Evolutionary conservation across 164 flowering plant genomes (phyloP).

Genomic region (Santalum album): DNA sequence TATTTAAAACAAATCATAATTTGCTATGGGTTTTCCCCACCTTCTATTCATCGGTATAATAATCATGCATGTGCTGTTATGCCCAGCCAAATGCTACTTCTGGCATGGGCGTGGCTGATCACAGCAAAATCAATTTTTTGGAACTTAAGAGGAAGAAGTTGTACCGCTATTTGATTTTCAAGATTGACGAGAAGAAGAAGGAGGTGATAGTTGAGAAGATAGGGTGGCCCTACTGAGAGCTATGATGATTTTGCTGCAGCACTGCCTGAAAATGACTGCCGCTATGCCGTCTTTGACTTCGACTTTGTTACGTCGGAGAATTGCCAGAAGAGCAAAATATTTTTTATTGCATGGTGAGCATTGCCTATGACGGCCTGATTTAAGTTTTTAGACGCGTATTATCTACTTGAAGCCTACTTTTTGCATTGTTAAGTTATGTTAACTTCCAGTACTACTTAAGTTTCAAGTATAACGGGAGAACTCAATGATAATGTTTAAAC

Average conservation of each 20-base stretch:
- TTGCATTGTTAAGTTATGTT: too few species aligned
- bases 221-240: constrained; percentile 43
- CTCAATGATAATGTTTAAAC: too few species aligned
- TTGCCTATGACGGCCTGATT: not conserved
- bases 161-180: constrained; percentile 46
- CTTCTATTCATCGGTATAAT: not conserved
- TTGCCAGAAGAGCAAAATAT: constrained; percentile 52
- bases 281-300: constrained; percentile 51
- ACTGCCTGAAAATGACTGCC: constrained; percentile 48
- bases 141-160: constrained; percentile 47
- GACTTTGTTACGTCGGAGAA: constrained; percentile 57
- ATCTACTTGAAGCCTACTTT: too few species aligned
- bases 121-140: constrained; percentile 33
- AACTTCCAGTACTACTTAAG: too few species aligned
- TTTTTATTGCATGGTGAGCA: constrained; percentile 47
- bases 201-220: constrained; percentile 50
- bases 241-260: constrained; percentile 41
- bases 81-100: constrained; percentile 43
- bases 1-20: too few species aligned
- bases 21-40: too few species aligned
- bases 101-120: constrained; percentile 51
- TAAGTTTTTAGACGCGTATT: not conserved
- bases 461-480: too few species aligned
- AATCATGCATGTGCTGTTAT: not conserved
- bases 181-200: constrained; percentile 52